phyloP scores from a whole-genome alignment of 2,329 filamentous ascomycete species.

The Ophiocordyceps camponoti-rufipedis region DNA sequence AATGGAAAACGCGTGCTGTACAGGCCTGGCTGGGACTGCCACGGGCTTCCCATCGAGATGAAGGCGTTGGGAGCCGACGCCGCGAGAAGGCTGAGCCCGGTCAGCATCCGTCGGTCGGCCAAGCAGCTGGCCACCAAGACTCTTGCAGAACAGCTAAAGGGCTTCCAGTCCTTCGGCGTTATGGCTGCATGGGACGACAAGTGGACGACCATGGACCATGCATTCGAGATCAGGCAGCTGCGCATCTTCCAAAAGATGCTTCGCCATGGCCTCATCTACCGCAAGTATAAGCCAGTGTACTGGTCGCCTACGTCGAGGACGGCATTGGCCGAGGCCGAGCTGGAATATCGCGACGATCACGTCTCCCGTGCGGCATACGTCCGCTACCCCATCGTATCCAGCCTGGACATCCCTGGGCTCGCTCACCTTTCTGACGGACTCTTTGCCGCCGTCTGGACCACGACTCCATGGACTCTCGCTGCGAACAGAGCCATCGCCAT shows the following conservation, averaged over 20 bases:
- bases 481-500: slow-evolving; percentile 84
- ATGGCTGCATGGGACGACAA: slow-evolving; percentile 66
- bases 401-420: slow-evolving; percentile 15
- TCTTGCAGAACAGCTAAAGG: slow-evolving; percentile 52
- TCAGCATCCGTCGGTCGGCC: slow-evolving; percentile 46
- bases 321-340: slow-evolving; percentile 66
- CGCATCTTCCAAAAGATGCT: slow-evolving; percentile 61
- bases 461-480: slow-evolving; percentile 91
- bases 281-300: slow-evolving; percentile 67
- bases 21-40: slow-evolving; percentile 91
- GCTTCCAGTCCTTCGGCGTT: slow-evolving; percentile 55
- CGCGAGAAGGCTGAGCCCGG: slow-evolving; percentile 25
- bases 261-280: slow-evolving; percentile 53
- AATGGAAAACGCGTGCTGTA: slow-evolving; percentile 56
- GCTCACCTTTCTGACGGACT: slow-evolving; percentile 28
- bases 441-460: slow-evolving; percentile 91
- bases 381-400: slow-evolving; percentile 48
- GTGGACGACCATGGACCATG: slow-evolving; percentile 64
- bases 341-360: slow-evolving; percentile 67
- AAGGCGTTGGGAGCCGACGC: slow-evolving; percentile 56
- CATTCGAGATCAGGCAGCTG: slow-evolving; percentile 59
- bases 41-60: slow-evolving; percentile 90
- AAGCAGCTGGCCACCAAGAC: slow-evolving; percentile 48
- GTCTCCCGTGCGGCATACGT: slow-evolving; percentile 60
- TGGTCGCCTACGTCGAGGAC: slow-evolving; percentile 69